Percentiles rank a stretch among this genome's conserved stretches.
Conservation (phyloP, 1,139 yeast species). For the Candida labiduridarum region DNA sequence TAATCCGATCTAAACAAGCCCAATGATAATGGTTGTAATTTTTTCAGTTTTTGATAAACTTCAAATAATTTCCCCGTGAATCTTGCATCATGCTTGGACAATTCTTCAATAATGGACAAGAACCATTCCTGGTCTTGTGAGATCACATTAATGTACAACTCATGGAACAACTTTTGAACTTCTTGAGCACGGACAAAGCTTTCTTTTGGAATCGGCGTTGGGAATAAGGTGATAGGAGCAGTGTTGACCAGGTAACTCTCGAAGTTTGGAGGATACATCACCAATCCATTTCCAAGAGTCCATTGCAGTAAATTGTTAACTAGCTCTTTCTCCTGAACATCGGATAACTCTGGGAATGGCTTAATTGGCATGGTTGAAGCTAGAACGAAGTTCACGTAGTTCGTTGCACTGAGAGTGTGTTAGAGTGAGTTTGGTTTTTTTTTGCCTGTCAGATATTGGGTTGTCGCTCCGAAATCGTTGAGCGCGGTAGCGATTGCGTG, state of each 20-base stretch:
- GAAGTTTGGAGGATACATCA: slow-evolving; percentile 71
- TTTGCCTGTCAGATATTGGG: too few species aligned
- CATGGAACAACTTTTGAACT: slow-evolving; percentile 73
- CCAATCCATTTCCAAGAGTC: slow-evolving; percentile 76
- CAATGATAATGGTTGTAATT: slow-evolving; percentile 70
- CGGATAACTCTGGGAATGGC: slow-evolving; percentile 35
- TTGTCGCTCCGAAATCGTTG: too few species aligned
- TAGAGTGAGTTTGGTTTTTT: too few species aligned
- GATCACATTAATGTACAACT: slow-evolving; percentile 70
- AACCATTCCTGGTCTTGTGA: slow-evolving; percentile 61
- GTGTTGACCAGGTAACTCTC: slow-evolving; percentile 49
- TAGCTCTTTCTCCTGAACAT: slow-evolving; percentile 28
- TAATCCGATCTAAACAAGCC: slow-evolving; percentile 93
- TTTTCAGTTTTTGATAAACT: slow-evolving; percentile 46
- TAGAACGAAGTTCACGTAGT: background rate
- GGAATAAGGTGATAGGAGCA: slow-evolving; percentile 89
- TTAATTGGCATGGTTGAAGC: slow-evolving; percentile 18
- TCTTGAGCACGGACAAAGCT: slow-evolving; percentile 67
- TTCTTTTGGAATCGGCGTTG: slow-evolving; percentile 78
- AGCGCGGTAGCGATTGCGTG: background rate
- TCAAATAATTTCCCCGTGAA: slow-evolving; percentile 82
- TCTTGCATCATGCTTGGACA: slow-evolving; percentile 63
- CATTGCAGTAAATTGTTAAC: slow-evolving; percentile 64
- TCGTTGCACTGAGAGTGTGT: too few species aligned
- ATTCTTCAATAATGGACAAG: slow-evolving; percentile 51